phyloP scores from a whole-genome alignment of 257 asterid species.

The Agastache rugosa region DNA sequence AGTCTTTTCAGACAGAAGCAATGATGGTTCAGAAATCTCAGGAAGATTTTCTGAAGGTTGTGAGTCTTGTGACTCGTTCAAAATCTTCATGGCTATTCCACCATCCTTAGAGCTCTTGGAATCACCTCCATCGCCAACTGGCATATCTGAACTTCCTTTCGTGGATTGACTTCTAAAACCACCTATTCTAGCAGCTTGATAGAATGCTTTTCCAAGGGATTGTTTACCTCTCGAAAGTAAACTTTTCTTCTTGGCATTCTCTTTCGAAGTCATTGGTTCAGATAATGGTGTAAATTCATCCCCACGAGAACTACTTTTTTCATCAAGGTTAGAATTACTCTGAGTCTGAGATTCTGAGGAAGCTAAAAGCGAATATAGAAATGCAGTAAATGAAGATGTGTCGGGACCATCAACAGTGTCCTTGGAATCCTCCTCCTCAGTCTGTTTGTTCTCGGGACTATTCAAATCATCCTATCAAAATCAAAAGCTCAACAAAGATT shows the following conservation, averaged over 20 bases:
- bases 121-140: constrained; percentile 46
- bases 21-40: constrained; percentile 85
- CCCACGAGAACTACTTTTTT: constrained; percentile 40
- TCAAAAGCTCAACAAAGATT: constrained; percentile 20
- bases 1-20: constrained; percentile 82
- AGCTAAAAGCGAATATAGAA: constrained; percentile 75
- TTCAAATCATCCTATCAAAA: constrained; percentile 55
- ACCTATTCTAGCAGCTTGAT: constrained; percentile 70
- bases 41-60: constrained; percentile 52
- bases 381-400: constrained; percentile 93
- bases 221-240: constrained; percentile 77
- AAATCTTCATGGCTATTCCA: constrained; percentile 54
- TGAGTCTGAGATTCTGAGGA: constrained; percentile 60
- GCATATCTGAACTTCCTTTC: constrained; percentile 57
- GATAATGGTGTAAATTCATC: constrained; percentile 48
- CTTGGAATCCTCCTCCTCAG: constrained; percentile 53
- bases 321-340: constrained; percentile 40
- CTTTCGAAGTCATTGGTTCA: constrained; percentile 55
- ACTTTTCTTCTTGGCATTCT: constrained; percentile 67
- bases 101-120: constrained; percentile 46
- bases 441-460: constrained; percentile 53
- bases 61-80: constrained; percentile 45
- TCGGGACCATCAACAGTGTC: constrained; percentile 81
- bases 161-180: constrained; percentile 65
- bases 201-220: constrained; percentile 67